Evolutionary conservation across 495 filamentous ascomycete species (phyloP).

Genomic region (Cenococcum geophilum): DNA sequence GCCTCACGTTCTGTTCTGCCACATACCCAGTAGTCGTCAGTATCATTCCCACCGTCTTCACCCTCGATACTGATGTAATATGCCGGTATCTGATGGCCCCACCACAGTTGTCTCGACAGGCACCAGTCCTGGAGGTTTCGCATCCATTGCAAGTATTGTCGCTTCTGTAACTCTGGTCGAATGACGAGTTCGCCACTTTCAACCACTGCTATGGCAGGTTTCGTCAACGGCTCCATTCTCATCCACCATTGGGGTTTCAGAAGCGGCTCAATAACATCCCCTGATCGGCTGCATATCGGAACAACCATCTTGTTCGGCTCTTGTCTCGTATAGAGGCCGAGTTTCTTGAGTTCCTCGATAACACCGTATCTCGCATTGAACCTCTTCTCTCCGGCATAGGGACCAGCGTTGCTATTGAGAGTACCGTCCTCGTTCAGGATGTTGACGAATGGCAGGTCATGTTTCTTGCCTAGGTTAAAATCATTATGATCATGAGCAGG

Average conservation of each 20-base stretch:
- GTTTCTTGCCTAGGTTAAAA: slow-evolving; percentile 62
- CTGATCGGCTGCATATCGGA: slow-evolving; percentile 64
- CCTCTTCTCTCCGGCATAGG: slow-evolving; percentile 55
- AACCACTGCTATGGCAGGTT: slow-evolving; percentile 57
- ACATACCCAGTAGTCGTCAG: slow-evolving; percentile 50
- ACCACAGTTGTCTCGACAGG: slow-evolving; percentile 77
- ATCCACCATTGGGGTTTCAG: slow-evolving; percentile 84
- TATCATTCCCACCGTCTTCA: slow-evolving; percentile 48
- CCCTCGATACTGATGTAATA: slow-evolving; percentile 68
- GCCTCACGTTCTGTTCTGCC: too few relatives aligned
- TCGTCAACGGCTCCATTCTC: slow-evolving; percentile 59
- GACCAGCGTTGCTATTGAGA: slow-evolving; percentile 38
- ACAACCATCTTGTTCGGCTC: slow-evolving; percentile 74
- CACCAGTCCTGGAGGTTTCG: slow-evolving; percentile 74
- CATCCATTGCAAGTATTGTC: slow-evolving; percentile 71
- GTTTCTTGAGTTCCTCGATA: slow-evolving; percentile 61
- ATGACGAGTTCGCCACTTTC: too few relatives aligned
- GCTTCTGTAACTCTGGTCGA: too few relatives aligned
- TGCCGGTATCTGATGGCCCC: slow-evolving; percentile 73
- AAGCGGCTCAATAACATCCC: slow-evolving; percentile 73
- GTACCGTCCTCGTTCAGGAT: slow-evolving; percentile 42
- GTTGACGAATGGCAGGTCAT: slow-evolving; percentile 51
- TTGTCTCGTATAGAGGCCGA: slow-evolving; percentile 68
- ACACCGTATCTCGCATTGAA: slow-evolving; percentile 72
- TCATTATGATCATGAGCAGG: slow-evolving; percentile 76